phyloP scores from a whole-genome alignment of 2,329 filamentous ascomycete genomes.

The Coccinonectria pachysandricola region DNA sequence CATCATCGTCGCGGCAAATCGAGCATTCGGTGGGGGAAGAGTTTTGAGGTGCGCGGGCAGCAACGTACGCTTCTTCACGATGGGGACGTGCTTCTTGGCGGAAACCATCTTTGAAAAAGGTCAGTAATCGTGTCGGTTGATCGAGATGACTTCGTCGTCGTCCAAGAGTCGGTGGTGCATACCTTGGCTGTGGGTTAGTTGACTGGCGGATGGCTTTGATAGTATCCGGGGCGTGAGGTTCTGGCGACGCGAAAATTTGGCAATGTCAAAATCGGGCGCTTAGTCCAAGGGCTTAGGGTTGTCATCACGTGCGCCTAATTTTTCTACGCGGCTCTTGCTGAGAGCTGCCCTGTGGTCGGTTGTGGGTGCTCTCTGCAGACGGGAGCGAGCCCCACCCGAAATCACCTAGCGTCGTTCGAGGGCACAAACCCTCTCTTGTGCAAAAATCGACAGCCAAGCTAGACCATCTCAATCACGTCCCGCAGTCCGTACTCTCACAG shows the following conservation, averaged over 20 bases:
- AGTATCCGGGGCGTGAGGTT: slow-evolving; percentile 26
- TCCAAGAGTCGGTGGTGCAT: slow-evolving; percentile 11
- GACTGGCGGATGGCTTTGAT: slow-evolving; percentile 25
- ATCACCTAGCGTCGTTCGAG: slow-evolving; percentile 19
- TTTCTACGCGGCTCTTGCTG: too few species aligned
- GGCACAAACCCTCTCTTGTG: slow-evolving; percentile 24
- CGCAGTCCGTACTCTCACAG: slow-evolving; percentile 13
- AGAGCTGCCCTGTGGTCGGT: too few species aligned
- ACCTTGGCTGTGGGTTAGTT: slow-evolving; percentile 33
- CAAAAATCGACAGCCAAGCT: slow-evolving; percentile 15
- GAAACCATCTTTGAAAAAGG: slow-evolving; percentile 69
- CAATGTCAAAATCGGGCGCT: slow-evolving; percentile 20
- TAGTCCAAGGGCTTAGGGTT: slow-evolving; percentile 26
- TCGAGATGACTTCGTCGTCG: slow-evolving; percentile 5
- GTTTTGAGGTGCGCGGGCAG: slow-evolving; percentile 6
- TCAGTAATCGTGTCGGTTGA: slow-evolving; percentile 19
- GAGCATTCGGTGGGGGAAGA: slow-evolving; percentile 3
- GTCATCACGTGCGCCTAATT: slow-evolving; percentile 18
- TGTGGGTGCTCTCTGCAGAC: too few species aligned
- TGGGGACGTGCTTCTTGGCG: slow-evolving; percentile 98
- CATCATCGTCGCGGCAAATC: slow-evolving; percentile 7
- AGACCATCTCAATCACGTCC: slow-evolving; percentile 16
- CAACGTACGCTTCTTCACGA: slow-evolving; percentile 99
- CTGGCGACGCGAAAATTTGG: slow-evolving; percentile 26
- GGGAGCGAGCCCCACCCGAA: slow-evolving; percentile 9